Evolutionary conservation across 805 yeast genomes (phyloP).

Genomic region (Candida nitratophila): DNA sequence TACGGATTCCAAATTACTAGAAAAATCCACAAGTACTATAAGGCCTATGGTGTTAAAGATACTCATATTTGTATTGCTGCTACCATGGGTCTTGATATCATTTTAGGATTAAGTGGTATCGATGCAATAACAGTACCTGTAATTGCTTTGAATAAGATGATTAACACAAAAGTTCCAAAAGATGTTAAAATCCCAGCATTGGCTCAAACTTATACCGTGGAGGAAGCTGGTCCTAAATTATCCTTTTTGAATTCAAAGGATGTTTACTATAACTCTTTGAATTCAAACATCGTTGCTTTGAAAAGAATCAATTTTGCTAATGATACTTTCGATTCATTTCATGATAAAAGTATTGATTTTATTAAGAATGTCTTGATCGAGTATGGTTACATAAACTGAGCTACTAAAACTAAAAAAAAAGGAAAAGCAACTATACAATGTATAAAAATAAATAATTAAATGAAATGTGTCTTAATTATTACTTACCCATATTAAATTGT

Average conservation of each 20-base stretch:
- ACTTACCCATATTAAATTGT: background rate
- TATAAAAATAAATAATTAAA: background rate
- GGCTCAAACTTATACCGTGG: constrained; percentile 10
- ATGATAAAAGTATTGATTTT: constrained; percentile 9
- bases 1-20: constrained; percentile 20
- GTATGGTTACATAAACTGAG: constrained; percentile 3
- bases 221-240: constrained; percentile 17
- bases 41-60: constrained; percentile 19
- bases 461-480: background rate
- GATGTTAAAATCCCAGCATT: constrained; percentile 18
- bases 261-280: constrained; percentile 8
- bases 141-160: constrained; percentile 20
- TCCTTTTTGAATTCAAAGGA: constrained; percentile 16
- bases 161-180: constrained; percentile 17
- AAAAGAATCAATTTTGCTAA: constrained; percentile 15
- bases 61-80: constrained; percentile 29
- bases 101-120: constrained; percentile 25
- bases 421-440: too few relatives aligned
- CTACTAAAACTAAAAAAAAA: too few relatives aligned
- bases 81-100: constrained; percentile 21
- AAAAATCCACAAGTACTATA: constrained; percentile 27
- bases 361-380: constrained; percentile 11
- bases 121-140: constrained; percentile 29
- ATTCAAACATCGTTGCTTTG: constrained; percentile 10
- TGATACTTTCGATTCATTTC: constrained; percentile 10